Evolutionary conservation across 2,329 filamentous ascomycete species (phyloP), one percentile per base, ranked within the genome.

Genomic region (Aschersonia sp.): DNA sequence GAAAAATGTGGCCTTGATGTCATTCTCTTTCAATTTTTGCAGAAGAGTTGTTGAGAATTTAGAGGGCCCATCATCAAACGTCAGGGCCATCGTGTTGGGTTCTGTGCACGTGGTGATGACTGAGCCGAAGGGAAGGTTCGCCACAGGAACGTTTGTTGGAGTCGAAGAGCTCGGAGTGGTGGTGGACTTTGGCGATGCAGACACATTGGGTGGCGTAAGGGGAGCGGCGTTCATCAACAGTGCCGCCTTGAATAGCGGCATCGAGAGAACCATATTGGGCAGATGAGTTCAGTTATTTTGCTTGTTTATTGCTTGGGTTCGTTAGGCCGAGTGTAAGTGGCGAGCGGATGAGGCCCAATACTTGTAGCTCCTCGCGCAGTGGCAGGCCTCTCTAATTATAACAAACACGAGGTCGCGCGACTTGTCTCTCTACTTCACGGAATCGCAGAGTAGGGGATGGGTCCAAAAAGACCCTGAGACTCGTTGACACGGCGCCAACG

Each of bases 51-150:
- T 47, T 8, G 67, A 69, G 49, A 60, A 66, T 4, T 45, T 47
- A 46, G 55, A 64, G 7, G 66, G 65, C 0, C 65, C 65, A 39
- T 69, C 66, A 47, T 69, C 66, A 50, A 61, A 67, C 4, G 64
- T 66, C 39, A 68, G 56, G 5, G 66, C 65, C 32, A 62, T 52
- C 5, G 55, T 56, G 30, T 51, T 52, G 1, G 55, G 52, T 10
- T 48, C 48, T 6, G 55, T 59, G 49, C 59, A 60, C 11, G 45
- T 53, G 5, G 44, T 48, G 32, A 58, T 57, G 29, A 50, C 32
- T 14, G 41, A 46, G n/a, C 53, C 55, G 2, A 14, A 14, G 9
- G 40, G 35, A 37, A 37, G 35, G 35, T 12, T 37, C 8, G 12
- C 35, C 22, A 22, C 4, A 22, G 22, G 22, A 22, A 22, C 4